These are phyloP conservation scores for Coprinopsis cinerea DNA, from an alignment of 768 basidiomycete species.

Conservation along the genomic window DNA sequence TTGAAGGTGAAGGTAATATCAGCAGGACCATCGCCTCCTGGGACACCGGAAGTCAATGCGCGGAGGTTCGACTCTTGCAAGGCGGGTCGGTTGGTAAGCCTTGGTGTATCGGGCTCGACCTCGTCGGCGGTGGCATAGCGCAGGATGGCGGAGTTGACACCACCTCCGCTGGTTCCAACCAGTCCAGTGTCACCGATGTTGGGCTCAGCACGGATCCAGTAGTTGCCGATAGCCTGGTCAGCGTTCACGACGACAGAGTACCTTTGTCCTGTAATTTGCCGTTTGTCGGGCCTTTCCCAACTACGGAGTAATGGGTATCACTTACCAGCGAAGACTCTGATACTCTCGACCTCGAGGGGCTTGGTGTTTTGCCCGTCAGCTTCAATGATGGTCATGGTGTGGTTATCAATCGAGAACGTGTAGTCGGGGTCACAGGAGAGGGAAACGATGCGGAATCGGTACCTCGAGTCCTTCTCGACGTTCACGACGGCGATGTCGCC, in stretches of 20 bases:
- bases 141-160: constrained; percentile 42
- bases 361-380: constrained; percentile 25
- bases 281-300: neutral
- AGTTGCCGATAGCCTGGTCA: constrained; percentile 38
- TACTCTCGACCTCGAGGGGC: constrained; percentile 27
- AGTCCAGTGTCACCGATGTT: constrained; percentile 13
- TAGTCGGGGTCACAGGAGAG: constrained; percentile 28
- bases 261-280: constrained; percentile 21
- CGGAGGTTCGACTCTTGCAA: constrained; percentile 36
- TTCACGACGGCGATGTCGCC: constrained; percentile 27
- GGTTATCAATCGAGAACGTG: constrained; percentile 40
- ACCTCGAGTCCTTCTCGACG: constrained; percentile 29
- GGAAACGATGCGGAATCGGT: constrained; percentile 40
- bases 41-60: constrained; percentile 23
- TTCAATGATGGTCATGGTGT: constrained; percentile 34
- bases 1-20: no score
- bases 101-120: constrained; percentile 32
- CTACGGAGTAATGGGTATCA: constrained; percentile 13
- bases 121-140: constrained; percentile 38
- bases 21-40: constrained; percentile 24
- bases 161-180: constrained; percentile 23
- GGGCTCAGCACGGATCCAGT: constrained; percentile 44
- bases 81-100: constrained; percentile 13
- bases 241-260: constrained; percentile 41
- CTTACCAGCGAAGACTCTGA: constrained; percentile 11